Percentiles rank a stretch among this genome's conserved stretches.
These are phyloP conservation scores for Ophiostoma piceae DNA, from an alignment of 2,329 filamentous ascomycete genomes.

Conservation along the genomic window DNA sequence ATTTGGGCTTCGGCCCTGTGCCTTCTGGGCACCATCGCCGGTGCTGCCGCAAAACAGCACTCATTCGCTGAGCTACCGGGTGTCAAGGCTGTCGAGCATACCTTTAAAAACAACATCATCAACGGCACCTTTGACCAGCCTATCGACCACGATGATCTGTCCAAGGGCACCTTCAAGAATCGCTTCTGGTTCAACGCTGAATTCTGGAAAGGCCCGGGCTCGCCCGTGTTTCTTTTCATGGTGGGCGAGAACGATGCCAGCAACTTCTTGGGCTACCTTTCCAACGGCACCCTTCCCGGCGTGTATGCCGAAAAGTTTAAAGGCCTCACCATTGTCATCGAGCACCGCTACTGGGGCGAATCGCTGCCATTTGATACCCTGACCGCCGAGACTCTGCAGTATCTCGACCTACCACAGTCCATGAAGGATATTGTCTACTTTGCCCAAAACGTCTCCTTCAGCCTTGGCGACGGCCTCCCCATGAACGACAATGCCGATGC, in stretches of 20 bases:
- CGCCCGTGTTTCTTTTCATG: slow-evolving; percentile 39
- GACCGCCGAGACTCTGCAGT: slow-evolving; percentile 37
- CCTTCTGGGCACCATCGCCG: slow-evolving; percentile 15
- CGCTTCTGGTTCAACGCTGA: slow-evolving; percentile 39
- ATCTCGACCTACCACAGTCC: slow-evolving; percentile 40
- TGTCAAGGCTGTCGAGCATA: neutral
- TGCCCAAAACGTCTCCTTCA: slow-evolving; percentile 37
- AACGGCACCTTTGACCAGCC: slow-evolving; percentile 37
- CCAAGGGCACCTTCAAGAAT: slow-evolving; percentile 40
- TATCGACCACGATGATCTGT: slow-evolving; percentile 38
- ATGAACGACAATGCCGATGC: slow-evolving; percentile 40
- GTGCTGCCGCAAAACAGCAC: slow-evolving; percentile 1
- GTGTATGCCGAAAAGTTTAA: slow-evolving; percentile 37
- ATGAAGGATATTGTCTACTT: slow-evolving; percentile 40
- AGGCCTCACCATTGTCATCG: slow-evolving; percentile 38
- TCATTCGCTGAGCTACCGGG: neutral
- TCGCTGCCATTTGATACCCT: slow-evolving; percentile 37
- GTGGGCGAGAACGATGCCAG: slow-evolving; percentile 34
- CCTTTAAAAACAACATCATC: neutral
- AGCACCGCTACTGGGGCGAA: slow-evolving; percentile 42
- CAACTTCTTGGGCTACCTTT: slow-evolving; percentile 30
- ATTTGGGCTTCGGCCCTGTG: slow-evolving; percentile 22
- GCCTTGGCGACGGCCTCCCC: slow-evolving; percentile 35
- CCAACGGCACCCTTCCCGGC: slow-evolving; percentile 35
- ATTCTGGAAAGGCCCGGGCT: slow-evolving; percentile 38